phyloP scores from a whole-genome alignment of 1,139 yeast genomes.

The Magnusiomyces paraingens region DNA sequence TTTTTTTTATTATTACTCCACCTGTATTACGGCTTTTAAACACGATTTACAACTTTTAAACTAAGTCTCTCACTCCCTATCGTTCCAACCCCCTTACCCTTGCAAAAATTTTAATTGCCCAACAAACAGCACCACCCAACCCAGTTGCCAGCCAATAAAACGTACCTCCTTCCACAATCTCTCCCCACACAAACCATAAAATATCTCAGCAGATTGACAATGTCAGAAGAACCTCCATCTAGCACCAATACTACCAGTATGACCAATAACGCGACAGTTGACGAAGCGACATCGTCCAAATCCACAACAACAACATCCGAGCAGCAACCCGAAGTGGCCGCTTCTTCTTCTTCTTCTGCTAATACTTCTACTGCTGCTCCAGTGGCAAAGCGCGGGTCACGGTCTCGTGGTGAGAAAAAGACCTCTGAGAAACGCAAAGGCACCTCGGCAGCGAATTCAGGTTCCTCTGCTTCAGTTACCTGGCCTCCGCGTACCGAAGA shows the following conservation, averaged over 20 bases:
- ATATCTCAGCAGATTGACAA: too few relatives aligned
- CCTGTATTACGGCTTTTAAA: not conserved
- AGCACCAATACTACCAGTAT: not conserved
- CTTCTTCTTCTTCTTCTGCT: not conserved
- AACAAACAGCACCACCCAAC: not conserved
- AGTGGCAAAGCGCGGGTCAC: not conserved
- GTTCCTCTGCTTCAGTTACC: not conserved
- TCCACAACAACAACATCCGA: not conserved
- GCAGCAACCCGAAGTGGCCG: too few relatives aligned
- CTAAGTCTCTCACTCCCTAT: conserved; percentile 3
- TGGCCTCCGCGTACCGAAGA: conserved; percentile 3
- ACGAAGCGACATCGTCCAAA: not conserved
- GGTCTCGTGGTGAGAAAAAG: not conserved
- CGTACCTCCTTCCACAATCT: not conserved
- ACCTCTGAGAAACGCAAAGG: not conserved
- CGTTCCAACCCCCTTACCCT: conserved; percentile 1
- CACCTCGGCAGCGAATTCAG: not conserved
- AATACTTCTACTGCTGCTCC: not conserved
- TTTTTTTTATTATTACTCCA: not conserved
- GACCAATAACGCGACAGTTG: not conserved
- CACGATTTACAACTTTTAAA: conserved; percentile 1
- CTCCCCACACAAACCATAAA: too few relatives aligned
- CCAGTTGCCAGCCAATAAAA: not conserved
- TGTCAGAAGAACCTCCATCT: too few relatives aligned
- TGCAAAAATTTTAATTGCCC: not conserved